Base-by-base conservation (phyloP, 2,329 filamentous ascomycete species). In the Fusarium coicis region DNA sequence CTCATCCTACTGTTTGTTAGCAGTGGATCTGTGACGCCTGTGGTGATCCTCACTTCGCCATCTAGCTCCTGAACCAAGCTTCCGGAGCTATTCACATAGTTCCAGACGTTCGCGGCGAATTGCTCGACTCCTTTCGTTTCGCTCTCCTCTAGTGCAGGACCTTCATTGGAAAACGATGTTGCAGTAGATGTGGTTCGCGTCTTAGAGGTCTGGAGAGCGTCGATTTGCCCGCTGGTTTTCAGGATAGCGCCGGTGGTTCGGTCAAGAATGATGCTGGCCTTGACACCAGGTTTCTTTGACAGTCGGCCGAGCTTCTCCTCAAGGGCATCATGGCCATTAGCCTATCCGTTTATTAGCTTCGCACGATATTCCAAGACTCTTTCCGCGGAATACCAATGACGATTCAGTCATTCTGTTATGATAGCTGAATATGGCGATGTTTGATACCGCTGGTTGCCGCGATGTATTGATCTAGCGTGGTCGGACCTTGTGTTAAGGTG, bases 221-320 rank as follows among this genome's bases (percentile, higher is more conserved):
- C 88, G 18, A 92, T 84, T 68, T 94, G 86, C 54, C 93, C 93
- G 60, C 89, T 93, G 11, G 91, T 93, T 79, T 92, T 93, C 58
- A 96, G 87, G 56, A 96, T 93, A 5, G 92, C 88, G 58, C 93
- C 93, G 28, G 89, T 92, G 19, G 88, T 83, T 63, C 93, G 90
- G 75, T 95, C 93, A 46, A 96, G 86, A 61, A 94, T 89, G 54
- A 96, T 87, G 62, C 93, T 93, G 75, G 92, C 93, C 80, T 93
- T 93, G 57, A 96, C 93, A 68, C 93, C 93, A 36, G 92, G 88
- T 78, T 96, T 96, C 79, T 92, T 92, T 44, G 92, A 90, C 49
- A 96, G 86, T 23, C 92, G 91, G 52, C 88, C 89, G 68, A 95
- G 88, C 69, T 89, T 84, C 84, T 90, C 88, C 58, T 90, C 88